These are phyloP conservation scores for Vanrija humicola DNA, from an alignment of 1,284 basidiomycete genomes.

Conservation along the genomic window DNA sequence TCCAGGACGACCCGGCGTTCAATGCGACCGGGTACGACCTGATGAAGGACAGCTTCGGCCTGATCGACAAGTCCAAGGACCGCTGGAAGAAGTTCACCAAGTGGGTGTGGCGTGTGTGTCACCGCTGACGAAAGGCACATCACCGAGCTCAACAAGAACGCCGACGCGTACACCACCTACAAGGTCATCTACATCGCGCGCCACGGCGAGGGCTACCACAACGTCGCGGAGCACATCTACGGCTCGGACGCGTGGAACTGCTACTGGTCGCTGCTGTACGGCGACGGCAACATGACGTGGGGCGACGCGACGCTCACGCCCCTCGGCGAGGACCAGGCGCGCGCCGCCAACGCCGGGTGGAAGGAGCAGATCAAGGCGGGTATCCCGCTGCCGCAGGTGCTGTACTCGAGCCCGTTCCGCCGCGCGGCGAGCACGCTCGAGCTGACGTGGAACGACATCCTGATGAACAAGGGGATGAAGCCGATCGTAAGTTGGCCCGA, in stretches of 20 bases:
- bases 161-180: conserved; percentile 33
- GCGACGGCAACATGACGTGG: conserved; percentile 35
- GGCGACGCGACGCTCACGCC: conserved; percentile 34
- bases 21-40: conserved; percentile 26
- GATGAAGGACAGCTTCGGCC: conserved; percentile 33
- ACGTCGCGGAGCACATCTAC: conserved; percentile 33
- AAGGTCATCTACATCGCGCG: conserved; percentile 46
- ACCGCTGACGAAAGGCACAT: conserved; percentile 17
- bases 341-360: conserved; percentile 29
- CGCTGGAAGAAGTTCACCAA: conserved; percentile 22
- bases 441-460: conserved; percentile 37
- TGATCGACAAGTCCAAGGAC: conserved; percentile 30
- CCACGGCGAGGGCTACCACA: conserved; percentile 46
- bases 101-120: conserved; percentile 1
- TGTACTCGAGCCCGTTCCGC: conserved; percentile 38
- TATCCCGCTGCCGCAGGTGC: conserved; percentile 29
- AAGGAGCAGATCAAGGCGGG: conserved; percentile 22
- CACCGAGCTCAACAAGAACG: conserved; percentile 24
- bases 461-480: conserved; percentile 12
- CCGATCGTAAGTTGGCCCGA: conserved; percentile 5
- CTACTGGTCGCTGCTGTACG: conserved; percentile 24
- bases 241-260: conserved; percentile 44
- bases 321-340: conserved; percentile 28
- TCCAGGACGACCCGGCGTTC: conserved; percentile 19
- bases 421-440: conserved; percentile 32